Conservation (phyloP, 2,329 filamentous ascomycete genomes). For the Ploettnerulaceae sp. region DNA sequence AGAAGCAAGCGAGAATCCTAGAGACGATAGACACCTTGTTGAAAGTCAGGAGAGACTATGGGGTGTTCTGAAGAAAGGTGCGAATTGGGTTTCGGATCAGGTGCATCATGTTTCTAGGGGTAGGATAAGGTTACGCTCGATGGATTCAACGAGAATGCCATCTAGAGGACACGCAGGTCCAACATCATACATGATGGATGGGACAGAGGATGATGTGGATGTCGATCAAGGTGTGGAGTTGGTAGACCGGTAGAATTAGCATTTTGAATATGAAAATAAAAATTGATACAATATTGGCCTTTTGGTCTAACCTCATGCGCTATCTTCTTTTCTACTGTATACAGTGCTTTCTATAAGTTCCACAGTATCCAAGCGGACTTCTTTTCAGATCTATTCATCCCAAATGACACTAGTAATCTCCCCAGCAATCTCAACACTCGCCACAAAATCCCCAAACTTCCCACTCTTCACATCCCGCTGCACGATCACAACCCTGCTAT, state of each 20-base stretch:
- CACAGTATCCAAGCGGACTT: neutral
- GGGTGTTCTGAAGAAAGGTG: slow-evolving; percentile 48
- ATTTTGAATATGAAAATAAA: slow-evolving; percentile 1
- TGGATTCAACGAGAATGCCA: slow-evolving; percentile 35
- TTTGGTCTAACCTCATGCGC: neutral
- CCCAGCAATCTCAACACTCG: slow-evolving; percentile 22
- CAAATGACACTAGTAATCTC: slow-evolving; percentile 31
- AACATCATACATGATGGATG: slow-evolving; percentile 43
- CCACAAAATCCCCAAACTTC: slow-evolving; percentile 34
- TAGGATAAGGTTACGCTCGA: slow-evolving; percentile 44
- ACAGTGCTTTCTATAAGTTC: neutral
- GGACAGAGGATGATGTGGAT: slow-evolving; percentile 45
- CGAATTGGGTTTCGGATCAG: slow-evolving; percentile 54
- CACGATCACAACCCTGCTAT: slow-evolving; percentile 39
- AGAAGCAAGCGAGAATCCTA: slow-evolving; percentile 74
- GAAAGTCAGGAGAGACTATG: slow-evolving; percentile 63
- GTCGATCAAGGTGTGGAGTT: slow-evolving; percentile 39
- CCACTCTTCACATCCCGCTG: slow-evolving; percentile 40
- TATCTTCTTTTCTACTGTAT: neutral
- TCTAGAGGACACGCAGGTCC: slow-evolving; percentile 30
- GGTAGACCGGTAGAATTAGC: slow-evolving; percentile 31
- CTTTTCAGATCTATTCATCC: slow-evolving; percentile 23
- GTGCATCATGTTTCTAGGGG: slow-evolving; percentile 51
- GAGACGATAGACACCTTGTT: slow-evolving; percentile 47
- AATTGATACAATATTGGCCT: too few species aligned